Evolutionary conservation across 163 green algal species (phyloP).

Genomic region (Picocystis sp.): DNA sequence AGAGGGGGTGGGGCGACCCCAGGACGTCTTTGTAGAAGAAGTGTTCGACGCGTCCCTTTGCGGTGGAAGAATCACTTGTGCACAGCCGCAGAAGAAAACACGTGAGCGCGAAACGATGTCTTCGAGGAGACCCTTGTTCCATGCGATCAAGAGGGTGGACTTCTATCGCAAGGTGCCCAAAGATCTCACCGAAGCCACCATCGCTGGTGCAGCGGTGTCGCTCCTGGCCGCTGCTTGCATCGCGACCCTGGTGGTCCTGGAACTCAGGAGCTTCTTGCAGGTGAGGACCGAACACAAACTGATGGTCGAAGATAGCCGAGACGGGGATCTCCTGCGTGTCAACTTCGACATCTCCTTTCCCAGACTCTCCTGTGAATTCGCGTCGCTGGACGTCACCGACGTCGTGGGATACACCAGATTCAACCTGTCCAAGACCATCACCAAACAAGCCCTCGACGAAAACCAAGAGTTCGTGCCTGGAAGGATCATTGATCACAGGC

Average conservation of each 20-base stretch:
- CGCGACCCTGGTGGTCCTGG: no score
- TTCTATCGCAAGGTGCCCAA: conserved; percentile 21
- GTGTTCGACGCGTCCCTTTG: no score
- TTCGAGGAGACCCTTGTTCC: neutral
- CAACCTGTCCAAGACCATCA: conserved; percentile 1
- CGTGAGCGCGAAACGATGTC: no score
- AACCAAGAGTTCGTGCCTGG: neutral
- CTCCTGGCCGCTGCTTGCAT: conserved; percentile 4
- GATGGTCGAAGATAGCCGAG: no score
- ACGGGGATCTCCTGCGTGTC: neutral
- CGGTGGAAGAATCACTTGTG: no score
- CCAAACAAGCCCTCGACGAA: neutral
- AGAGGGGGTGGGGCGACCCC: no score
- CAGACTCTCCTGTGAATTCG: neutral
- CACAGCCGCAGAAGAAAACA: no score
- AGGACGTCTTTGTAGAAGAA: no score
- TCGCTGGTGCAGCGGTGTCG: conserved; percentile 6
- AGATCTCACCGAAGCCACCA: conserved; percentile 18
- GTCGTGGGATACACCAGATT: neutral
- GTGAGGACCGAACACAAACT: no score
- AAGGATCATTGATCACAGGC: conserved; percentile 1
- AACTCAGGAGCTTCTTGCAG: no score
- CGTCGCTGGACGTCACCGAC: conserved; percentile 1
- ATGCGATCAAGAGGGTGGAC: conserved; percentile 13
- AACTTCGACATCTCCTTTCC: conserved; percentile 3